Evolutionary conservation across 176 grass and related monocot genomes (phyloP).

Genomic region (Eragrostis curvula): DNA sequence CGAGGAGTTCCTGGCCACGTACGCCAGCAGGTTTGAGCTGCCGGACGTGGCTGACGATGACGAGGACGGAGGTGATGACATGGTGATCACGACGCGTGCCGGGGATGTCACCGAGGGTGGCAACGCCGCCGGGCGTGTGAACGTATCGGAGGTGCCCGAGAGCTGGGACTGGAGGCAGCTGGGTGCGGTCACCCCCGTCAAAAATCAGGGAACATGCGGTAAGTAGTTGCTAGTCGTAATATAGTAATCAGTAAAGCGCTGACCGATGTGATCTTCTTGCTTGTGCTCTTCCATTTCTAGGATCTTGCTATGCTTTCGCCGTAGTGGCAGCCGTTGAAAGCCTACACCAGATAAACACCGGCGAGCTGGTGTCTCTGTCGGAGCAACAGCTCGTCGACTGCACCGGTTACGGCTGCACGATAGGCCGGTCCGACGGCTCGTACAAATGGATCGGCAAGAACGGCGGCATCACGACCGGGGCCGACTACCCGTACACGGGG

Average conservation of each 20-base stretch:
- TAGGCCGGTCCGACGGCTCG: neutral
- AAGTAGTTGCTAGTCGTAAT: neutral
- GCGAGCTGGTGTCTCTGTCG: slow-evolving; percentile 23
- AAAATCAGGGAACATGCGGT: slow-evolving; percentile 70
- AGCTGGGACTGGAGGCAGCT: slow-evolving; percentile 52
- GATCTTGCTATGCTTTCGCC: slow-evolving; percentile 56
- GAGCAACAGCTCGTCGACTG: slow-evolving; percentile 60
- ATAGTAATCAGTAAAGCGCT: too few relatives aligned
- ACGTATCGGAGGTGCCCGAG: neutral
- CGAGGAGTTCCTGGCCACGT: slow-evolving; percentile 29
- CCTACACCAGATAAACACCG: slow-evolving; percentile 39
- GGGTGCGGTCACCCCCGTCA: slow-evolving; percentile 60
- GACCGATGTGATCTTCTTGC: neutral
- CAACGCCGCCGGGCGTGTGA: too few relatives aligned
- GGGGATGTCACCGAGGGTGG: neutral
- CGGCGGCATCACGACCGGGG: slow-evolving; percentile 33
- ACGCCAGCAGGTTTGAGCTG: neutral
- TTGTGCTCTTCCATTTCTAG: neutral
- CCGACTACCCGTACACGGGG: slow-evolving; percentile 51
- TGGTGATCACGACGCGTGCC: neutral
- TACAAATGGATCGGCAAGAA: slow-evolving; percentile 36
- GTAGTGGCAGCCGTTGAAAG: slow-evolving; percentile 39
- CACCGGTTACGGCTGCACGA: neutral
- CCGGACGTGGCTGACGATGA: neutral
- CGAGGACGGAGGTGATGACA: neutral